Base-by-base conservation (phyloP, 2,329 filamentous ascomycete genomes). In the Paramyrothecium sp. region DNA sequence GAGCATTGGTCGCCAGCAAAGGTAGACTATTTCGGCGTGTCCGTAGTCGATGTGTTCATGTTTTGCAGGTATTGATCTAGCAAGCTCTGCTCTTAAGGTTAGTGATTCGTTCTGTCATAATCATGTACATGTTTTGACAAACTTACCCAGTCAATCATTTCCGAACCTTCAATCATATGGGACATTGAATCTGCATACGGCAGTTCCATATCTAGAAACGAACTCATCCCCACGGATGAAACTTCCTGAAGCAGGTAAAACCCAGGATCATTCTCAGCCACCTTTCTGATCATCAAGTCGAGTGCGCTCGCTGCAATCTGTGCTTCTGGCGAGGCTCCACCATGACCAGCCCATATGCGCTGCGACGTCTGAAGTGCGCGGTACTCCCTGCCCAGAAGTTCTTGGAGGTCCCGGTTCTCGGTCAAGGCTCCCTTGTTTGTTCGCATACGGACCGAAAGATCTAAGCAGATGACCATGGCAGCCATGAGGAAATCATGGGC, bases 401-500 rank as follows among this genome's bases (percentile, higher is more conserved):
- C 2, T 0, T 46, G 30, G 26, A 30, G 26, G 26, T 30, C 26
- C 10, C 10, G 26, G 10, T 30, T 30, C 10, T 10, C 26, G 26
- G 26, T 5, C 26, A 30, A 30, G 10, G 5, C 10, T 5, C 26
- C 26, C 10, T 30, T 30, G 10, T 10, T 30, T 10, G 26, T 30
- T 30, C 23, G 34, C 52, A 69, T 61, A 19, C 53, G 57, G 3
- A 71, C 54, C 0, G 68, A 69, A 0, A 71, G 54, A 20, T 71
- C 67, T 0, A 82, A 62, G 55, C 78, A 84, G 3, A 84, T 63
- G 16, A 83, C 75, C 75, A 82, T 82, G 8, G 77, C 75, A 0
- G 81, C 81, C 1, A 83, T 71, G 2, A 83, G 69, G 48, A 80
- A 82, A 55, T 83, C 80, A n/a, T 80, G 75, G 47, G 71, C 69